Percentiles rank a stretch among this genome's conserved stretches.
Evolutionary conservation across 1,284 basidiomycete species (phyloP).

Genomic region (Sanghuangporus weigelae): DNA sequence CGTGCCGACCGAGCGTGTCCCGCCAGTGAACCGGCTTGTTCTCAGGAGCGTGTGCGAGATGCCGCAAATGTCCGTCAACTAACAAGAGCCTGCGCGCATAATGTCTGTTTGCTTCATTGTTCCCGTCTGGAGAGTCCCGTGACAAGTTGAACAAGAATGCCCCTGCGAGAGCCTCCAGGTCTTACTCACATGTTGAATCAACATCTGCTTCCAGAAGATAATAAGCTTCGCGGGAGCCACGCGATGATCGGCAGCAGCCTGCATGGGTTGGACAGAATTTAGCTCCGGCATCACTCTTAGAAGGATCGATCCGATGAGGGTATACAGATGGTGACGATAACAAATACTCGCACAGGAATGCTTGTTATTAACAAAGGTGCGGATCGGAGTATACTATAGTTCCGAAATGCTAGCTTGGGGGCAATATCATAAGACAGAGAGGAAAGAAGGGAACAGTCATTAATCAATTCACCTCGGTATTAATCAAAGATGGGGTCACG

Average conservation of each 20-base stretch:
- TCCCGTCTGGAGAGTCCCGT: background rate
- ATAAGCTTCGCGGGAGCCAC: slow-evolving; percentile 1
- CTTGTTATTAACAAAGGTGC: background rate
- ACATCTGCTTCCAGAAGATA: background rate
- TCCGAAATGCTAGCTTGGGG: background rate
- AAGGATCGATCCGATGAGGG: background rate
- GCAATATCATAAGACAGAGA: background rate
- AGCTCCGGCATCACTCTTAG: background rate
- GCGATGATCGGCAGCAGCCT: background rate
- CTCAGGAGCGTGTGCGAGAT: background rate
- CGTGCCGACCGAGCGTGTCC: background rate
- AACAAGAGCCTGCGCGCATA: background rate
- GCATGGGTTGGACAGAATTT: background rate
- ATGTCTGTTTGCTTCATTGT: background rate
- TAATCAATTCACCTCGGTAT: slow-evolving; percentile 4
- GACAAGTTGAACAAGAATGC: background rate
- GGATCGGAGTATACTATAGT: background rate
- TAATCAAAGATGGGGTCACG: slow-evolving; percentile 9
- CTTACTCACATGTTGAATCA: background rate
- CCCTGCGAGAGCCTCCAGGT: background rate
- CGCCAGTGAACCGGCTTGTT: background rate
- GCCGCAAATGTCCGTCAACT: background rate
- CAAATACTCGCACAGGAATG: background rate
- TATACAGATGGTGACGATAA: background rate
- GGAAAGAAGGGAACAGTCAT: slow-evolving; percentile 3